Percentiles rank a stretch among this genome's conserved stretches.
Evolutionary conservation across 768 basidiomycete genomes (phyloP).

Genomic region (Trametes maxima): DNA sequence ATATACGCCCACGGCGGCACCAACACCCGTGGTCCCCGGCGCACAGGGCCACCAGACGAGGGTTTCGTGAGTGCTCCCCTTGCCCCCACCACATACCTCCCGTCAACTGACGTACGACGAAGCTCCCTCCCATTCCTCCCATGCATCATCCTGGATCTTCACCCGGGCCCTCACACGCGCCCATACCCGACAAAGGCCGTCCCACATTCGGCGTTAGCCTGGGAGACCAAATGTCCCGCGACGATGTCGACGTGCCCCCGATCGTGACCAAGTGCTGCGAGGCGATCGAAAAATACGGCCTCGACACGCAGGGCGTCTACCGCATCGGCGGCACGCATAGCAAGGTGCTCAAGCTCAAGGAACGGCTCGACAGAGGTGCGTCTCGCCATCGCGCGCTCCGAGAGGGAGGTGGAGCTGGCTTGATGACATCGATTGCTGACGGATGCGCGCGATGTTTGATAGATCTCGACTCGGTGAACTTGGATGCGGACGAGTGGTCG

Average conservation of each 20-base stretch:
- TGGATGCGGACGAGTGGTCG: constrained; percentile 88
- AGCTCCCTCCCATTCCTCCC: constrained; percentile 67
- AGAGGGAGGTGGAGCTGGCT: background rate
- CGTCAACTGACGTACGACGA: constrained; percentile 18
- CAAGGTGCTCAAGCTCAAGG: constrained; percentile 81
- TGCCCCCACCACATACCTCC: constrained; percentile 1
- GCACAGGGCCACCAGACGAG: constrained; percentile 90
- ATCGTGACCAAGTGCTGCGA: constrained; percentile 88
- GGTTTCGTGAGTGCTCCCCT: constrained; percentile 77
- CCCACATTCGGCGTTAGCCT: constrained; percentile 95
- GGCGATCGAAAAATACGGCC: constrained; percentile 89
- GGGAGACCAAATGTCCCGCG: constrained; percentile 90
- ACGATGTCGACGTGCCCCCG: constrained; percentile 85
- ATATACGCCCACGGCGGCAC: constrained; percentile 79
- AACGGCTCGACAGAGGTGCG: constrained; percentile 82
- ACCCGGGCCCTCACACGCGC: constrained; percentile 34
- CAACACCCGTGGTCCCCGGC: constrained; percentile 67
- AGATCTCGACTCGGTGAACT: constrained; percentile 87
- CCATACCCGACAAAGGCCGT: constrained; percentile 57
- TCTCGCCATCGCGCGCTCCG: background rate
- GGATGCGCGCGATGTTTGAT: background rate
- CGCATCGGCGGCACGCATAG: constrained; percentile 90
- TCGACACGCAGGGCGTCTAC: constrained; percentile 87
- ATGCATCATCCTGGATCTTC: constrained; percentile 35
- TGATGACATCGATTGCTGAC: constrained; percentile 1